phyloP scores from a whole-genome alignment of 495 filamentous ascomycete species.

The Glonium stellatum region DNA sequence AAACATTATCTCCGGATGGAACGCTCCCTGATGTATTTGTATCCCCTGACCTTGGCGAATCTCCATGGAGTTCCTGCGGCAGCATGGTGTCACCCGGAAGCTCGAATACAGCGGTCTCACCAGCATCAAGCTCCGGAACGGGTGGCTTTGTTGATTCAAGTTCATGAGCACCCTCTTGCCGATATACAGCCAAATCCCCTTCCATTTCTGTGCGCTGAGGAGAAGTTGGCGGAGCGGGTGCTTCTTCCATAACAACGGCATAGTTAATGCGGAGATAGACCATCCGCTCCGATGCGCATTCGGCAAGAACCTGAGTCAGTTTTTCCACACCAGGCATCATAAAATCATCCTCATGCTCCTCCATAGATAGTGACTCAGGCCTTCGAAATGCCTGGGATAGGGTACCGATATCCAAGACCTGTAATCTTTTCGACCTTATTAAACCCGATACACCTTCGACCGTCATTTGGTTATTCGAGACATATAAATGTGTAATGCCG shows the following conservation, averaged over 20 bases:
- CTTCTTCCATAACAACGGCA: constrained; percentile 47
- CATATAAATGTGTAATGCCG: constrained; percentile 55
- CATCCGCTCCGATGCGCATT: constrained; percentile 42
- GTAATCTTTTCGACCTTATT: constrained; percentile 43
- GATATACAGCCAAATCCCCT: constrained; percentile 17
- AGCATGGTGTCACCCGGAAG: constrained; percentile 35
- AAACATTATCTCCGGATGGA: not conserved
- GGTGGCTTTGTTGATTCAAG: constrained; percentile 24
- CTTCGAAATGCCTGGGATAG: constrained; percentile 2
- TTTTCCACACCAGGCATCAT: constrained; percentile 48
- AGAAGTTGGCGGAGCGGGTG: constrained; percentile 30
- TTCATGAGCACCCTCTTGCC: constrained; percentile 21
- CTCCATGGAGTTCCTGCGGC: constrained; percentile 18
- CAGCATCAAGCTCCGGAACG: constrained; percentile 40
- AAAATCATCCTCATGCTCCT: constrained; percentile 20
- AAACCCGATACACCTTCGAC: constrained; percentile 52
- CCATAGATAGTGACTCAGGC: constrained; percentile 14
- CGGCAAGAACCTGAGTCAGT: constrained; percentile 46
- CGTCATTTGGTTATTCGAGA: constrained; percentile 37
- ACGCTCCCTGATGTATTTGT: not conserved
- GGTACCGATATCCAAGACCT: constrained; percentile 47
- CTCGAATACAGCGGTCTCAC: constrained; percentile 42
- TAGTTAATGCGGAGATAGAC: constrained; percentile 53
- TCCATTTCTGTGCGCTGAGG: constrained; percentile 15
- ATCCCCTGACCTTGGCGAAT: not conserved